Percentiles rank a stretch among this genome's conserved stretches.
Conservation (phyloP, 73 alveolate species). For the Blepharisma japonicum region DNA sequence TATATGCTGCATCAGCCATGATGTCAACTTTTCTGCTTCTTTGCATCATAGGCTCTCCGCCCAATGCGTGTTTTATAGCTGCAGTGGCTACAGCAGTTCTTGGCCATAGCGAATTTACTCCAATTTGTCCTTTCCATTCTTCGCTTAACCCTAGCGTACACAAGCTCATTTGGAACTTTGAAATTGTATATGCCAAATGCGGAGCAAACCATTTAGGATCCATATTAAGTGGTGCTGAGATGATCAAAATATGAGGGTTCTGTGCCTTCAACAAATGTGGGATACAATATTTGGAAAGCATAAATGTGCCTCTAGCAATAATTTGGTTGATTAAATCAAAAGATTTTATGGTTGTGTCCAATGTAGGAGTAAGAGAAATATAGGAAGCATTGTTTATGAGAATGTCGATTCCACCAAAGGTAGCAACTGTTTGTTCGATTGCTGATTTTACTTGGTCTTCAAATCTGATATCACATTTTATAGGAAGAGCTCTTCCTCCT, state of each 20-base stretch:
- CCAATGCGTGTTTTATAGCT: constrained; percentile 72
- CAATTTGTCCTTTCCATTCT: constrained; percentile 62
- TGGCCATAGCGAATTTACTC: constrained; percentile 80
- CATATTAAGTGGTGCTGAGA: constrained; percentile 66
- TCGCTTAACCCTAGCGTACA: constrained; percentile 72
- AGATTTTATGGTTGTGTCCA: constrained; percentile 63
- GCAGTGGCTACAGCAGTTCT: constrained; percentile 80
- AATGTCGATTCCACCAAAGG: constrained; percentile 84
- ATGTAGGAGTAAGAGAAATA: constrained; percentile 54
- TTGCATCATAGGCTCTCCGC: constrained; percentile 68
- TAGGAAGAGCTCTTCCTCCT: constrained; percentile 74
- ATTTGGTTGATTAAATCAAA: constrained; percentile 66
- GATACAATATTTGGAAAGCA: constrained; percentile 63
- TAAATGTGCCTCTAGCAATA: constrained; percentile 75
- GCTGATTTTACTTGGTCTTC: constrained; percentile 74
- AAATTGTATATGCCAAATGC: constrained; percentile 65
- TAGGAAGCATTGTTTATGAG: constrained; percentile 84
- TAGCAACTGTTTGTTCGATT: constrained; percentile 56
- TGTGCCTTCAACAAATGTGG: constrained; percentile 67
- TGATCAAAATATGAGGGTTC: constrained; percentile 69
- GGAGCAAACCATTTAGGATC: constrained; percentile 68
- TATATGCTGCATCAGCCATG: constrained; percentile 79
- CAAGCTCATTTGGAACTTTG: constrained; percentile 76
- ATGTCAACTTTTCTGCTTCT: constrained; percentile 67
- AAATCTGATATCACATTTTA: constrained; percentile 81